These are phyloP conservation scores for Nicotiana rustica DNA, from an alignment of 305 asterid species.

Conservation along the genomic window DNA sequence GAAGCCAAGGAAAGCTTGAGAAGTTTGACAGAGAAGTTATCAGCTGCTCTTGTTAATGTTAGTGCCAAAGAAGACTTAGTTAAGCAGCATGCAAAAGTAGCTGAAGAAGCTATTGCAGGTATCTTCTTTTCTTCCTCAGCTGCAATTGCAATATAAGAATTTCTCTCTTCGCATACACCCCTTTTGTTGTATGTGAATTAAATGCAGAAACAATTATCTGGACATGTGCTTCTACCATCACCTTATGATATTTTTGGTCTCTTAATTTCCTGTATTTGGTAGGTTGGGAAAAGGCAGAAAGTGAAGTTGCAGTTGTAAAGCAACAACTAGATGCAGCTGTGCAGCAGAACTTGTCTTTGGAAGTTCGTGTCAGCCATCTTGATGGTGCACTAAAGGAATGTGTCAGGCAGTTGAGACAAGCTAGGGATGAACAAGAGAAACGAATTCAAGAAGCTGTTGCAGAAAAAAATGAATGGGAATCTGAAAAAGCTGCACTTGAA, in stretches of 20 bases:
- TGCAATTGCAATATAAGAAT: not conserved
- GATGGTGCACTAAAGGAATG: conserved; percentile 92
- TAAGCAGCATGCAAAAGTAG: conserved; percentile 91
- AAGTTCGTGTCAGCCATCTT: conserved; percentile 76
- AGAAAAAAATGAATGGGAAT: conserved; percentile 61
- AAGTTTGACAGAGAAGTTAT: conserved; percentile 66
- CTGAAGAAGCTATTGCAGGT: conserved; percentile 98
- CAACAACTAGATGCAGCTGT: conserved; percentile 79
- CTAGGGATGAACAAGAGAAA: conserved; percentile 72
- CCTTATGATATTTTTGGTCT: not conserved
- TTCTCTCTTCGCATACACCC: conserved; percentile 17
- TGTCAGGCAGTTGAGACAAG: conserved; percentile 73
- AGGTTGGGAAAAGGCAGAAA: conserved; percentile 98
- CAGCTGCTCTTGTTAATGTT: conserved; percentile 88
- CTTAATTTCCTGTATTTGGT: conserved; percentile 15
- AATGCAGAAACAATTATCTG: conserved; percentile 26
- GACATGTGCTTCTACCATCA: conserved; percentile 4
- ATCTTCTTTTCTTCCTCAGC: conserved; percentile 27
- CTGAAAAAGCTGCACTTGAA: conserved; percentile 57
- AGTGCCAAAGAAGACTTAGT: conserved; percentile 86
- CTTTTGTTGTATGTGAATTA: not conserved
- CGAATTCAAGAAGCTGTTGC: conserved; percentile 49
- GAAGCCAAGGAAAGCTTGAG: conserved; percentile 59
- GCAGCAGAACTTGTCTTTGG: conserved; percentile 75
- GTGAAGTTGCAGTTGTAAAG: conserved; percentile 65